phyloP scores from a whole-genome alignment of 768 basidiomycete genomes.

The Boletellus emodensis region DNA sequence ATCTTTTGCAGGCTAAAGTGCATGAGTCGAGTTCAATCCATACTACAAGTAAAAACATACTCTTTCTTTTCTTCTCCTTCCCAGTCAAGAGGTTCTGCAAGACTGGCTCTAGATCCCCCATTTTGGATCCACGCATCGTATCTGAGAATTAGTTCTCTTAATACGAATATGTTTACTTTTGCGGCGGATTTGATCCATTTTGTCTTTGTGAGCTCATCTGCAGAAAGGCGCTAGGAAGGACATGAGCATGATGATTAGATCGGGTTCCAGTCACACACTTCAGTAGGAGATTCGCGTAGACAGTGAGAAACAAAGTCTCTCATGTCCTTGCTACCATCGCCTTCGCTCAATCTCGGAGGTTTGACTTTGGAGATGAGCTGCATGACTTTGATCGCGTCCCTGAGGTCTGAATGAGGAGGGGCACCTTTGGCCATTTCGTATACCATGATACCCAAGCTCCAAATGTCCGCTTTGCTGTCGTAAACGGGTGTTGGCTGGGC shows the following conservation, averaged over 20 bases:
- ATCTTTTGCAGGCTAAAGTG: conserved; percentile 18
- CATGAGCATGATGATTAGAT: conserved; percentile 4
- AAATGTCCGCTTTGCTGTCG: conserved; percentile 97
- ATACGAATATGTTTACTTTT: conserved; percentile 59
- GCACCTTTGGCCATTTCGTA: conserved; percentile 97
- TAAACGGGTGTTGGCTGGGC: conserved; percentile 86
- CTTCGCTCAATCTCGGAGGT: conserved; percentile 76
- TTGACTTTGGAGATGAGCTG: conserved; percentile 83
- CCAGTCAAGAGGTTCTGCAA: conserved; percentile 70
- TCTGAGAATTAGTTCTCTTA: conserved; percentile 78
- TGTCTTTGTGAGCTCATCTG: conserved; percentile 82
- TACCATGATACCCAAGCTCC: conserved; percentile 94
- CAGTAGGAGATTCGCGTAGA: conserved; percentile 73
- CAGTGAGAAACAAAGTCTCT: conserved; percentile 83
- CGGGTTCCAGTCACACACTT: conserved; percentile 45
- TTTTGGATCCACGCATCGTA: conserved; percentile 68
- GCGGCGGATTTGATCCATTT: conserved; percentile 85
- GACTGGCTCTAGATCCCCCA: conserved; percentile 72
- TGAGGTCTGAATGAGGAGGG: conserved; percentile 85
- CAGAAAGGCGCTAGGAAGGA: conserved; percentile 64
- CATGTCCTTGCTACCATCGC: conserved; percentile 79
- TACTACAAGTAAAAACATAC: conserved; percentile 24
- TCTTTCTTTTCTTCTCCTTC: conserved; percentile 63
- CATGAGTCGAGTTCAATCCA: conserved; percentile 5
- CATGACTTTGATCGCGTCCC: conserved; percentile 80